Base-by-base conservation (phyloP, 768 basidiomycete genomes). In the Trametes cingulata region DNA sequence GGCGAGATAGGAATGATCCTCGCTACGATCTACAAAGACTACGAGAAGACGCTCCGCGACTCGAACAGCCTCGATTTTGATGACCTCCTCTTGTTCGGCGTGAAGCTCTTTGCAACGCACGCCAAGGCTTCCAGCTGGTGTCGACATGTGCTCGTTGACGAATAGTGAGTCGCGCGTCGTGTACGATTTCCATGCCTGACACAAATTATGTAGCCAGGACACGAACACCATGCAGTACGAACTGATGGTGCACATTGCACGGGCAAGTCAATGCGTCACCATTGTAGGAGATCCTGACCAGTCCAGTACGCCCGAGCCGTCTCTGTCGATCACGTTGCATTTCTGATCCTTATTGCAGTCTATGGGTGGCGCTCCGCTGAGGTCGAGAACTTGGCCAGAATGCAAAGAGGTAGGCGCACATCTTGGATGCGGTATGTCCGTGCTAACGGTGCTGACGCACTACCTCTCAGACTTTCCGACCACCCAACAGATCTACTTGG, bases 261-360 rank as follows among this genome's bases (percentile, higher is more conserved):
- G 76, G 13, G 67, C 73, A 4, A 73, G 75, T 35, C 73, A 77
- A 27, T 84, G 85, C 61, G 77, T 93, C 25, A 92, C 88, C 4
- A 82, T 95, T 40, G 92, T 95, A 2, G 93, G 93, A 0, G 93
- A 95, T 74, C 93, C 93, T 0, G 93, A 95, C 71, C 93, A 95
- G 69, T 92, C 91, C 0, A 94, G 88, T 87, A 64, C 25, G 78
- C 53, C 13, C 10, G n/a, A n/a, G n/a, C n/a, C n/a, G n/a, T n/a
- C n/a, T n/a, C n/a, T n/a, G n/a, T n/a, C 9, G 45, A 29, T 53
- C 7, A 15, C 17, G 17, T n/a, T 14, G 13, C 29, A 22, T 1
- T 42, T 35, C 25, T 63, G 19, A 62, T 27, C 48, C 25, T 8
- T 17, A 20, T 42, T 33, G 45, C 57, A 87, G 85, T 93, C 41